These are phyloP conservation scores for Aegle marmelos DNA, from an alignment of 345 rosid genomes.

Conservation along the genomic window DNA sequence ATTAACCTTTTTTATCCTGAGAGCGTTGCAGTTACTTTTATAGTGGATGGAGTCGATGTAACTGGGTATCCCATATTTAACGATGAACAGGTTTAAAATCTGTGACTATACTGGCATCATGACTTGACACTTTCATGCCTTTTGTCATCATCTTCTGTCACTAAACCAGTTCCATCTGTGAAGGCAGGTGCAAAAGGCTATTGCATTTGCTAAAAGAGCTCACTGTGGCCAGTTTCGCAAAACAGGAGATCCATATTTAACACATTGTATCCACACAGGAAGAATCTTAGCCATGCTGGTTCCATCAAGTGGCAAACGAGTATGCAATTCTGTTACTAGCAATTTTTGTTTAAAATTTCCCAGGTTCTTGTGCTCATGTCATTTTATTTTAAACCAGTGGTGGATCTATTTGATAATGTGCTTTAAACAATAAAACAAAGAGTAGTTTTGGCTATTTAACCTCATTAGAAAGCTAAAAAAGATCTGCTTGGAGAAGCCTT, in stretches of 20 bases:
- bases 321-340: conserved; percentile 21
- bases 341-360: background rate
- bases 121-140: conserved; percentile 3
- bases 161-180: conserved; percentile 36
- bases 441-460: background rate
- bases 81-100: conserved; percentile 53
- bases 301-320: conserved; percentile 55
- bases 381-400: background rate
- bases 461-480: background rate
- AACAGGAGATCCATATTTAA: conserved; percentile 69
- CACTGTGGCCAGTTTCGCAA: conserved; percentile 64
- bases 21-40: conserved; percentile 42
- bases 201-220: conserved; percentile 62
- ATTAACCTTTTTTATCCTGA: background rate
- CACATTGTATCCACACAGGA: conserved; percentile 67
- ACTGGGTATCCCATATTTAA: conserved; percentile 57
- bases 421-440: background rate
- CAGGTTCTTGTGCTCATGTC: background rate
- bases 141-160: conserved; percentile 15
- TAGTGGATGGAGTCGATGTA: conserved; percentile 63
- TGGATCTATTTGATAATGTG: background rate
- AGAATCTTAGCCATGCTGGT: conserved; percentile 65
- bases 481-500: background rate
- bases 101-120: conserved; percentile 23
- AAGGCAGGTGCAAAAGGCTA: conserved; percentile 83